A percentile compares a stretch with the other conserved stretches of the same genome.
Evolutionary conservation across 2,329 filamentous ascomycete genomes (phyloP).

Genomic region (Paracoccidioides lutzii): DNA sequence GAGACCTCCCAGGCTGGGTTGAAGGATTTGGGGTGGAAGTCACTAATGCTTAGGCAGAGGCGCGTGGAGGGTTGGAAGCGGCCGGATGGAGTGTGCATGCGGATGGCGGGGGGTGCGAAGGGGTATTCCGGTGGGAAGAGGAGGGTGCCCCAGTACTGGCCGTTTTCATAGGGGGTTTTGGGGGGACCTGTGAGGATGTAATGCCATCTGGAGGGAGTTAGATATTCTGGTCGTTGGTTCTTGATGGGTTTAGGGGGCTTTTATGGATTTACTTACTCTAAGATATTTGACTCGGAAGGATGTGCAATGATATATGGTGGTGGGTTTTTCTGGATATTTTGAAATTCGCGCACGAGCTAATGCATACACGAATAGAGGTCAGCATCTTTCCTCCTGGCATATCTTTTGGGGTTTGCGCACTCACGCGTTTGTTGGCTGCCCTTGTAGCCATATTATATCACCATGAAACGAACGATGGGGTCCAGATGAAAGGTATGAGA

Average conservation of each 20-base stretch:
- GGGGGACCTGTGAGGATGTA: constrained; percentile 92
- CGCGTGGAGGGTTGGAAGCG: constrained; percentile 88
- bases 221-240: constrained; percentile 9
- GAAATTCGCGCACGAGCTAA: constrained; percentile 51
- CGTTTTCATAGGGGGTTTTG: constrained; percentile 82
- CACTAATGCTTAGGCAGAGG: constrained; percentile 87
- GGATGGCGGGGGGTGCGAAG: constrained; percentile 91
- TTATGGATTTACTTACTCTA: constrained; percentile 52
- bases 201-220: constrained; percentile 53
- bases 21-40: constrained; percentile 96
- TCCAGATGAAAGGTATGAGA: background rate
- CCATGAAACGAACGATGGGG: background rate
- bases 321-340: constrained; percentile 57
- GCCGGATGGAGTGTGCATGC: constrained; percentile 95
- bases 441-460: constrained; percentile 51
- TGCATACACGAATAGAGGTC: background rate
- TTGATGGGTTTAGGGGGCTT: background rate
- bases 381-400: constrained; percentile 1
- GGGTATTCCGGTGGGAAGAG: constrained; percentile 95
- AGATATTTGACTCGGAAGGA: constrained; percentile 79
- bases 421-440: constrained; percentile 58
- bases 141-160: constrained; percentile 96
- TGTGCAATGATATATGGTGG: constrained; percentile 82
- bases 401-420: constrained; percentile 18
- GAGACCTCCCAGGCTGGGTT: constrained; percentile 98